These are phyloP conservation scores for Xenoacremonium recifei DNA, from an alignment of 2,329 filamentous ascomycete genomes.

Conservation along the genomic window DNA sequence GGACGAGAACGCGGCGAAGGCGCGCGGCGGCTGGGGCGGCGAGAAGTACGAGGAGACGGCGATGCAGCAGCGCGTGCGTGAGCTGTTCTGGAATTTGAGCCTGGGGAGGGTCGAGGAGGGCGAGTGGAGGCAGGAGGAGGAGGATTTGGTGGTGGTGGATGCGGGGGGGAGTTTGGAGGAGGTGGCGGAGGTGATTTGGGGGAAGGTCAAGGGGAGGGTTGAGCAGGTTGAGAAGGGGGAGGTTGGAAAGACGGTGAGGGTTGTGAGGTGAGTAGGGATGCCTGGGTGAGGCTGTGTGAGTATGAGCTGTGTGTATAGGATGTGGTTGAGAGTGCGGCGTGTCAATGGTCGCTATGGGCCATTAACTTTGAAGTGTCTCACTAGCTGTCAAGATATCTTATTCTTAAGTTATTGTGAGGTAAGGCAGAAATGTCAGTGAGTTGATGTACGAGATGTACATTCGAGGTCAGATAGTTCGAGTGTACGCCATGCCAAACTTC, in stretches of 20 bases:
- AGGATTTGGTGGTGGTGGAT: slow-evolving; percentile 54
- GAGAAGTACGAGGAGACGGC: slow-evolving; percentile 85
- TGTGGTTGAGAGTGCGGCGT: no score
- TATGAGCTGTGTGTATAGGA: no score
- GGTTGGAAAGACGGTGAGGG: slow-evolving; percentile 44
- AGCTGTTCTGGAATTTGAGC: slow-evolving; percentile 64
- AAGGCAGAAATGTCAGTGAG: no score
- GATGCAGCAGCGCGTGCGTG: slow-evolving; percentile 78
- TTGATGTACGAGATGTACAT: no score
- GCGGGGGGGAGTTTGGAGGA: slow-evolving; percentile 55
- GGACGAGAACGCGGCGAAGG: slow-evolving; percentile 66
- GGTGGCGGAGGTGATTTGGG: slow-evolving; percentile 57
- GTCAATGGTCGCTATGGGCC: no score
- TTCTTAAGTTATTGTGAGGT: no score
- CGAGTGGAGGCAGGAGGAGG: slow-evolving; percentile 47
- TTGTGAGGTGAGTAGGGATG: no score
- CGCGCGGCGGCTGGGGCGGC: slow-evolving; percentile 80
- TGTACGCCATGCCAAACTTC: no score
- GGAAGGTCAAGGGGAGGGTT: slow-evolving; percentile 44
- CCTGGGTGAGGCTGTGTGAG: no score
- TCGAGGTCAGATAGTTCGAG: no score
- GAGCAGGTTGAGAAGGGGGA: slow-evolving; percentile 50
- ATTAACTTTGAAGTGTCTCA: no score
- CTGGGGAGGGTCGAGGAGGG: slow-evolving; percentile 35
- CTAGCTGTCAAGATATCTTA: no score